Evolutionary conservation across 331 rosid species (phyloP), one percentile per base, ranked within the genome.

Genomic region (Rosa hybrid): DNA sequence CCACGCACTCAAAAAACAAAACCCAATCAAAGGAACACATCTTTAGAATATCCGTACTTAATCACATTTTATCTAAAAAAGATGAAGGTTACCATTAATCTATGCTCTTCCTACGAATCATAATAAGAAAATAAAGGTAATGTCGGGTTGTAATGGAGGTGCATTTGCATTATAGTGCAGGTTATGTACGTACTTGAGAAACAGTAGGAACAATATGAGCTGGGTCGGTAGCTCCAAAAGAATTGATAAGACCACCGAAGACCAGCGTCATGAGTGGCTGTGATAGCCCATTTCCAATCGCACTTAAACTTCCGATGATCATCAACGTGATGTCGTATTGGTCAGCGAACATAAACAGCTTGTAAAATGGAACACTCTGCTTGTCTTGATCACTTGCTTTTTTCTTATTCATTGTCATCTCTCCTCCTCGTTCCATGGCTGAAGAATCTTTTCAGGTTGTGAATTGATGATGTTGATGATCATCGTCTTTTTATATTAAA

Each of bases 261-360:
- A 95, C 54, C 34, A 93, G 54, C 0, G 96, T 78, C 98, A 93
- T 91, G 71, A 93, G 5, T 57, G 99, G 99, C 71, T 87, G 93
- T 0, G 94, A 21, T 4, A 87, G 0, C 1, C 99, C 99, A 21
- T 85, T 90, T 0, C 80, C 90, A 12, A 81, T 13, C 13, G 96
- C 93, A 42, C 68, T n/a, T 14, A 95, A n/a, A 9, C 91, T 45
- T n/a, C 94, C 99, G 11, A 90, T 17, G 64, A 72, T 34, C 94
- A 95, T 95, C 74, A 95, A 42, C 0, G 14, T 14, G 14, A 80
- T 17, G 69, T 95, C 99, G 1, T 79, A 46, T 2, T 72, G 72
- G 65, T 95, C 96, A 0, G 97, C 97, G 8, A 95, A 93, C 39
- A 77, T n/a, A 80, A 95, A 95, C 5, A 95, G 90, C 88, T 74